Conservation (phyloP, 2,329 filamentous ascomycete species). For the Colletotrichum cereale region DNA sequence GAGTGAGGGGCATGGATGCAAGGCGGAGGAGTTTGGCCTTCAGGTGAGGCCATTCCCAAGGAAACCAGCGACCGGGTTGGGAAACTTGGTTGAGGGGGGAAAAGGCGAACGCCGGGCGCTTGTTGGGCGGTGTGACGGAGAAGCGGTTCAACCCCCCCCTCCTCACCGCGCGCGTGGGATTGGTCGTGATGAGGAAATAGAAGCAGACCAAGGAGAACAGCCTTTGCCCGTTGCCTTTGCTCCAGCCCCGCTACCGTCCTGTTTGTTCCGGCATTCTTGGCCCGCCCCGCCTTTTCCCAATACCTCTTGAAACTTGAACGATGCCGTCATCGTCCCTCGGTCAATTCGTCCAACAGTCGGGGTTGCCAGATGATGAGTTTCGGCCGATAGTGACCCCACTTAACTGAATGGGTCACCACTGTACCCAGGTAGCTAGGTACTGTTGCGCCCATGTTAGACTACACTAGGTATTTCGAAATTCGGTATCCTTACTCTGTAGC, state of each 20-base stretch:
- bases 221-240: not conserved
- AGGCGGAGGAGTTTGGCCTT: conserved; percentile 19
- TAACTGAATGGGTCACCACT: conserved; percentile 19
- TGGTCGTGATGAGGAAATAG: conserved; percentile 1
- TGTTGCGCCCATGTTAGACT: conserved; percentile 9
- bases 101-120: conserved; percentile 10
- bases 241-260: not conserved
- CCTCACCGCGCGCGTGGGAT: conserved; percentile 22
- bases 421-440: too few species aligned
- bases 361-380: conserved; percentile 27
- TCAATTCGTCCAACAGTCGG: conserved; percentile 11
- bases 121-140: conserved; percentile 33
- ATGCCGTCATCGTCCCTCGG: conserved; percentile 35
- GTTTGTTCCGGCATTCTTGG: conserved; percentile 18
- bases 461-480: conserved; percentile 1
- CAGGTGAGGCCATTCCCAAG: conserved; percentile 32
- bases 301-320: conserved; percentile 13
- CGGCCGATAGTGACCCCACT: conserved; percentile 23
- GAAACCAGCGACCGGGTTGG: not conserved
- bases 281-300: conserved; percentile 28
- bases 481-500: conserved; percentile 14
- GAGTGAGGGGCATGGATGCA: conserved; percentile 1
- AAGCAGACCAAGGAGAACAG: not conserved
- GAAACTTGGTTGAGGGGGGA: not conserved
- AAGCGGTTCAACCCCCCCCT: conserved; percentile 6